phyloP scores from a whole-genome alignment of 2,329 filamentous ascomycete genomes.

The Penicillium psychrosexuale region DNA sequence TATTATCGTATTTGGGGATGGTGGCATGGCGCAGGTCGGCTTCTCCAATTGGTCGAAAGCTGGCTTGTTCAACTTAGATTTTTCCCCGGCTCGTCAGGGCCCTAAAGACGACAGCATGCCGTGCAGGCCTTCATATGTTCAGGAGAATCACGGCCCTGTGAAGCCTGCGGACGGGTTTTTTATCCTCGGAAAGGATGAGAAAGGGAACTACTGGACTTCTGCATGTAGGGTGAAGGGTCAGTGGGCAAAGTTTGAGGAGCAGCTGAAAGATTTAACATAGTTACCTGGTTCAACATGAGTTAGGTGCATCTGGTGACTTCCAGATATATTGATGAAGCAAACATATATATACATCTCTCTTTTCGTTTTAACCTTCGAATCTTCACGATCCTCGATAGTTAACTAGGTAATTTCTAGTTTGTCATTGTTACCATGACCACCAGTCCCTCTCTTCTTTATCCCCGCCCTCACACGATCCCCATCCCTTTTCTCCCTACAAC shows the following conservation, averaged over 20 bases:
- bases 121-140: neutral
- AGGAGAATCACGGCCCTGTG: neutral
- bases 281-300: too few relatives aligned
- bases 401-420: too few relatives aligned
- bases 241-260: conserved; percentile 15
- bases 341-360: too few relatives aligned
- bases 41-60: neutral
- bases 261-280: neutral
- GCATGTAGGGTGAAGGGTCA: conserved; percentile 17
- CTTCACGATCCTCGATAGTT: too few relatives aligned
- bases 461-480: too few relatives aligned
- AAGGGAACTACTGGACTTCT: conserved; percentile 18
- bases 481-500: too few relatives aligned
- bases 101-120: neutral
- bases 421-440: too few relatives aligned
- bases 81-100: neutral
- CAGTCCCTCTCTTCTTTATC: too few relatives aligned
- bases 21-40: neutral
- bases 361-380: too few relatives aligned
- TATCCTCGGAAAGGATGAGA: conserved; percentile 2
- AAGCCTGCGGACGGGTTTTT: neutral
- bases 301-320: too few relatives aligned
- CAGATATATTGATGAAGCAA: too few relatives aligned
- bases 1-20: neutral
- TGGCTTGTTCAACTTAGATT: neutral